Conservation (phyloP, 305 asterid species). For the Striga hermonthica region DNA sequence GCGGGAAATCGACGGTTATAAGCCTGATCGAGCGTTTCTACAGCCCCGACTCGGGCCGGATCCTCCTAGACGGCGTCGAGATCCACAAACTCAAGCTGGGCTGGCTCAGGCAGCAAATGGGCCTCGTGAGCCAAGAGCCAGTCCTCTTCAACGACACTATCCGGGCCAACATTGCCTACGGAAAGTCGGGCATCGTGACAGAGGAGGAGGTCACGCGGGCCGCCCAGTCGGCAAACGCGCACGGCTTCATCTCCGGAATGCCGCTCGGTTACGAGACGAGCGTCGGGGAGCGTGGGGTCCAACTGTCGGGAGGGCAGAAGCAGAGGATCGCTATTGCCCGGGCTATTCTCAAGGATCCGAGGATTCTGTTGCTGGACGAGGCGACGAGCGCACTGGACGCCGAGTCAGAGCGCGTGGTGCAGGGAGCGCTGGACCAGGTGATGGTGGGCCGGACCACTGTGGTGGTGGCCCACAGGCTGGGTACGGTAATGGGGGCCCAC, state of each 20-base stretch:
- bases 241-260: slow-evolving; percentile 45
- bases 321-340: slow-evolving; percentile 50
- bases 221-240: slow-evolving; percentile 48
- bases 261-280: slow-evolving; percentile 48
- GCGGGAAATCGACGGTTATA: slow-evolving; percentile 77
- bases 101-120: slow-evolving; percentile 83
- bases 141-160: slow-evolving; percentile 54
- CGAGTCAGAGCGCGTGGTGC: slow-evolving; percentile 49
- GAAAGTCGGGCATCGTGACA: slow-evolving; percentile 36
- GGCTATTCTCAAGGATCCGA: slow-evolving; percentile 47
- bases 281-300: slow-evolving; percentile 56
- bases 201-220: slow-evolving; percentile 49
- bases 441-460: slow-evolving; percentile 48
- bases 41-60: slow-evolving; percentile 55
- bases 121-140: slow-evolving; percentile 82
- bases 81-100: slow-evolving; percentile 43
- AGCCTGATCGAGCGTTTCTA: slow-evolving; percentile 67
- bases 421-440: slow-evolving; percentile 48
- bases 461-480: slow-evolving; percentile 48
- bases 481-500: slow-evolving; percentile 47
- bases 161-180: slow-evolving; percentile 50
- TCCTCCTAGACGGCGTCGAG: slow-evolving; percentile 51
- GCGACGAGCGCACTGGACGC: slow-evolving; percentile 57
- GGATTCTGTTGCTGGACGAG: slow-evolving; percentile 50
- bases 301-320: slow-evolving; percentile 57